Percentiles rank a stretch among this genome's conserved stretches.
These are phyloP conservation scores for Paraphoma chrysanthemicola DNA, from an alignment of 2,329 filamentous ascomycete species.

Conservation along the genomic window DNA sequence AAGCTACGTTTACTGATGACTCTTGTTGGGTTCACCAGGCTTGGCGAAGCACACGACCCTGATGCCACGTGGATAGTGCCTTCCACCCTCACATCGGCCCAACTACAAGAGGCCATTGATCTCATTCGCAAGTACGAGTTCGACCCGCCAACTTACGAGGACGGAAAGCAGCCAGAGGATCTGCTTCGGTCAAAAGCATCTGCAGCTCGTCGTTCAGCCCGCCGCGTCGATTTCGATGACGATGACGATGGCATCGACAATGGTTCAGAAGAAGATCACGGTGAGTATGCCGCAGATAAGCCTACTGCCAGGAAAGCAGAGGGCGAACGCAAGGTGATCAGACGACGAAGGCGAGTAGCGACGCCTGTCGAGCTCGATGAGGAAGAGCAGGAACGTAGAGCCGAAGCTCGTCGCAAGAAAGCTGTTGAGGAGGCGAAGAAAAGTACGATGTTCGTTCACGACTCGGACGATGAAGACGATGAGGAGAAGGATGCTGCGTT, in stretches of 20 bases:
- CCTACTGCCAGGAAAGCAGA: conserved; percentile 66
- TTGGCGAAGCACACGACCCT: conserved; percentile 72
- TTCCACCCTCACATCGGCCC: conserved; percentile 65
- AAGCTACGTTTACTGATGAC: conserved; percentile 85
- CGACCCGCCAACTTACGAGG: conserved; percentile 77
- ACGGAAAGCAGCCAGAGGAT: conserved; percentile 75
- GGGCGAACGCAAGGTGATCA: conserved; percentile 61
- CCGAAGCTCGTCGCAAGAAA: conserved; percentile 67
- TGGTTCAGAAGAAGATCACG: conserved; percentile 60
- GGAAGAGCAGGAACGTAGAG: conserved; percentile 65
- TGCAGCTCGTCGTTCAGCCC: conserved; percentile 46
- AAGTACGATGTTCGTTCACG: conserved; percentile 79
- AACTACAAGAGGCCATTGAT: conserved; percentile 73
- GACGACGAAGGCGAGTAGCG: conserved; percentile 65
- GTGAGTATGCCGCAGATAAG: conserved; percentile 72
- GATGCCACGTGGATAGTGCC: conserved; percentile 83
- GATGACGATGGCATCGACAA: conserved; percentile 68
- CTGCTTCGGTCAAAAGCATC: conserved; percentile 76
- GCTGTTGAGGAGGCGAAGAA: conserved; percentile 87
- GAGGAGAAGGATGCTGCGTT: conserved; percentile 76
- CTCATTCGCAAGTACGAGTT: conserved; percentile 80
- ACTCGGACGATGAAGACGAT: conserved; percentile 91
- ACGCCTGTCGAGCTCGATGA: conserved; percentile 67
- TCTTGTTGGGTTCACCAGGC: conserved; percentile 72
- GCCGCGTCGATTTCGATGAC: conserved; percentile 71